Percentiles rank a stretch among this genome's conserved stretches.
Evolutionary conservation across 371 early-diverging fungal species (phyloP).

Genomic region (Rhizopus delemar): DNA sequence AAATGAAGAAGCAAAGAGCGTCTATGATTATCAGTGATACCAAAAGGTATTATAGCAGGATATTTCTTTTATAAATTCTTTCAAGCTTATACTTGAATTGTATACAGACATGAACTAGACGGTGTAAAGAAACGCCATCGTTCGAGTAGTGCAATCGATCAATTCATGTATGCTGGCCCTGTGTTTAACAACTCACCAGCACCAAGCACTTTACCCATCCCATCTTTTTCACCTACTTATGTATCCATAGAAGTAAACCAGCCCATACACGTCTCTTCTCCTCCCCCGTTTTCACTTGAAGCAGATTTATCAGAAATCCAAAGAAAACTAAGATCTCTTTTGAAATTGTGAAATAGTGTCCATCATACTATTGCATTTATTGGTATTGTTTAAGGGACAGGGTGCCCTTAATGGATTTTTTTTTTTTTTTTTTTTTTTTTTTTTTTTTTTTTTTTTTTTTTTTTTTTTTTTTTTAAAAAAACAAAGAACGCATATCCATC

Average conservation of each 20-base stretch:
- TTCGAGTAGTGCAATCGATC: conserved; percentile 20
- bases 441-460: background rate
- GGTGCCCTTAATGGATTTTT: background rate
- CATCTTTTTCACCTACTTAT: conserved; percentile 40
- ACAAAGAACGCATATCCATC: too few relatives aligned
- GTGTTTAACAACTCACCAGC: conserved; percentile 81
- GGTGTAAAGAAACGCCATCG: conserved; percentile 12
- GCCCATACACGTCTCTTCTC: conserved; percentile 22
- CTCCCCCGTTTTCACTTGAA: conserved; percentile 14
- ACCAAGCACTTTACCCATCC: conserved; percentile 77
- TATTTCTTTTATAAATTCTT: background rate
- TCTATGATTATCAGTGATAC: background rate
- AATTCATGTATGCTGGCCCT: conserved; percentile 70
- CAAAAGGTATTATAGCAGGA: background rate
- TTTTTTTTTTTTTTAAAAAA: conserved; percentile 1
- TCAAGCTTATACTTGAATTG: background rate
- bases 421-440: conserved; percentile 4
- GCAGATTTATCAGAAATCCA: conserved; percentile 46
- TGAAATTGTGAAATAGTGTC: conserved; percentile 33
- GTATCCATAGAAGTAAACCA: conserved; percentile 8
- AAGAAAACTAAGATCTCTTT: conserved; percentile 42
- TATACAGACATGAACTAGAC: background rate
- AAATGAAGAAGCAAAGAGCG: conserved; percentile 1
- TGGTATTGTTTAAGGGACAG: background rate
- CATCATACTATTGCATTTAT: background rate